A percentile compares a stretch with the other conserved stretches of the same genome.
Conservation (phyloP, 2,329 filamentous ascomycete genomes). For the Cryphonectria radicalis region DNA sequence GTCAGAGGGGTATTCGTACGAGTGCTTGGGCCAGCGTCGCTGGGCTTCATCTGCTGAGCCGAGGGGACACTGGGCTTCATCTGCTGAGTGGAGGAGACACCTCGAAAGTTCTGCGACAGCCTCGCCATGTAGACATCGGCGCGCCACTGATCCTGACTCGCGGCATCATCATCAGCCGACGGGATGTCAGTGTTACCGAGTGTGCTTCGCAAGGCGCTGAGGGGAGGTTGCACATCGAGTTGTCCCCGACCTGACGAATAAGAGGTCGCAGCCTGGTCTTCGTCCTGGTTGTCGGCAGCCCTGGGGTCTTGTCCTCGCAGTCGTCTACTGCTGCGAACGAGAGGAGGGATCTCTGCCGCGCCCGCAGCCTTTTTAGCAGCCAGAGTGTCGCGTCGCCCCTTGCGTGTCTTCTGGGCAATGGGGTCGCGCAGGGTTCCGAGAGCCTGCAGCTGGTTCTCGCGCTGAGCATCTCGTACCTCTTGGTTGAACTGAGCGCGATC, state of each 20-base stretch:
- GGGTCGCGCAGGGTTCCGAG: not conserved
- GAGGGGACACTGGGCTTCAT: not conserved
- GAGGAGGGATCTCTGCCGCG: not conserved
- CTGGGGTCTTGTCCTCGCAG: not conserved
- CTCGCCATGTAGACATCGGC: not conserved
- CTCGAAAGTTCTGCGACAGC: not conserved
- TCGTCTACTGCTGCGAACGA: not conserved
- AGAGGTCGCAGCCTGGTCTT: not conserved
- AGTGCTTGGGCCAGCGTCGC: not conserved
- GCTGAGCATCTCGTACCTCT: conserved; percentile 2
- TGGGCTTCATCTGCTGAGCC: not conserved
- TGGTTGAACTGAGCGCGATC: conserved; percentile 9
- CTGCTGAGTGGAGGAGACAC: not conserved
- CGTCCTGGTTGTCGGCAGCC: not conserved
- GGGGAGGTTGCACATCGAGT: not conserved
- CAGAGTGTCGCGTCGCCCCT: not conserved
- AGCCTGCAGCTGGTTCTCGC: not conserved
- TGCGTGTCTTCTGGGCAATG: not conserved
- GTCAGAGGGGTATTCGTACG: not conserved
- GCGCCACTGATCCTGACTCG: not conserved
- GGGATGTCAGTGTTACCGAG: not conserved
- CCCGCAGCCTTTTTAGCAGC: not conserved
- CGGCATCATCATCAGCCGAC: not conserved
- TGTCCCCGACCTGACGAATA: not conserved
- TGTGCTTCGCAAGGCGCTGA: conserved; percentile 1